Conservation (phyloP, 768 basidiomycete species). For the Pulveroboletus sp. region DNA sequence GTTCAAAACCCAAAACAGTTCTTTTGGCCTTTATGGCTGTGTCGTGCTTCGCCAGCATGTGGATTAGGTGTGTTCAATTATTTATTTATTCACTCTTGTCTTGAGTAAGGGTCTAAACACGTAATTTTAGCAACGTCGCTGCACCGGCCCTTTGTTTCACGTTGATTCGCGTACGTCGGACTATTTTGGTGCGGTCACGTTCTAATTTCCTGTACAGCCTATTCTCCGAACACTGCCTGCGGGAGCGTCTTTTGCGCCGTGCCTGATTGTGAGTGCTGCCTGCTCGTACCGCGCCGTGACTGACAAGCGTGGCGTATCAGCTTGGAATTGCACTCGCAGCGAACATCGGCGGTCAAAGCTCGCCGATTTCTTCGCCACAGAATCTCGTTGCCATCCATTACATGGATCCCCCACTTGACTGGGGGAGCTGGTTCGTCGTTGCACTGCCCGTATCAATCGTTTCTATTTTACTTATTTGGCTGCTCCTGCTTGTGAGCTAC, state of each 20-base stretch:
- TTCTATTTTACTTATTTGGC: slow-evolving; percentile 89
- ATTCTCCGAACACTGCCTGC: slow-evolving; percentile 89
- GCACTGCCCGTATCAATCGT: slow-evolving; percentile 85
- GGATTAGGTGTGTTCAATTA: slow-evolving; percentile 74
- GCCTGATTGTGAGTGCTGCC: slow-evolving; percentile 69
- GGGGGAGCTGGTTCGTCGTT: slow-evolving; percentile 92
- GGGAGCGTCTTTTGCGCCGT: slow-evolving; percentile 81
- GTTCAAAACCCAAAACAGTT: slow-evolving; percentile 80
- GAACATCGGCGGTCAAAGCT: slow-evolving; percentile 96
- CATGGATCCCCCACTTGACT: slow-evolving; percentile 84
- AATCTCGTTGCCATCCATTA: slow-evolving; percentile 88
- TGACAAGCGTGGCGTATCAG: slow-evolving; percentile 35
- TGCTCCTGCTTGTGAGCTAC: slow-evolving; percentile 80
- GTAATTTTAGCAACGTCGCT: slow-evolving; percentile 74
- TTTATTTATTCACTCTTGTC: not conserved
- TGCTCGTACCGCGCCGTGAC: not conserved
- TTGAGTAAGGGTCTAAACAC: slow-evolving; percentile 4
- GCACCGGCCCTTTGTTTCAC: slow-evolving; percentile 97
- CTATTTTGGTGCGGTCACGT: not conserved
- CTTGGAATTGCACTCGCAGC: slow-evolving; percentile 96
- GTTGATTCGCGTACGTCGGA: slow-evolving; percentile 71
- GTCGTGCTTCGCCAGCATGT: slow-evolving; percentile 98
- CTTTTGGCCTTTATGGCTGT: slow-evolving; percentile 94
- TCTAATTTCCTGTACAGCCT: slow-evolving; percentile 49
- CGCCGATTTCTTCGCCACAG: slow-evolving; percentile 96